Base-by-base conservation (phyloP, 352 stramenopile genomes). In the Stramenopiles sp. region DNA sequence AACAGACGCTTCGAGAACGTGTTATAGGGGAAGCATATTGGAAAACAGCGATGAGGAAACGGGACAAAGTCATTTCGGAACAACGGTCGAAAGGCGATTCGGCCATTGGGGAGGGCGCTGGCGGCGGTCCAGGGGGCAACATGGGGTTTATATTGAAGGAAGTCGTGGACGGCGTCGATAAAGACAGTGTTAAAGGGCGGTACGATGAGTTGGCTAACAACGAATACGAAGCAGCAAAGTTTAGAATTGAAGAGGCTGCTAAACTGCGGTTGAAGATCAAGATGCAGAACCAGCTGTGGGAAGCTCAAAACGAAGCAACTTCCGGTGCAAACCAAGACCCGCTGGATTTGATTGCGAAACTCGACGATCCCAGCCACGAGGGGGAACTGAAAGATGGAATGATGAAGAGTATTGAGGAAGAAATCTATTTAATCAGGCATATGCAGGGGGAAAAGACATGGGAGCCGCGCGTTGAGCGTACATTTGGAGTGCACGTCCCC, bases 201-300 rank as follows among this genome's bases (percentile, higher is more conserved):
- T 63, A 63, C 25, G 43, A 63, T 63, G 43, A 63, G 25, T 25
- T 63, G 12, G 43, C 43, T 18, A 63, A 63, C 25, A 25, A 63
- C 25, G 43, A 63, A 63, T 63, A 63, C 43, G 43, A 63, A 63
- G 43, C 43, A 63, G 43, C 43, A 63, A 63, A 63, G 43, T 63
- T 63, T 25, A 12, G 43, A 18, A 63, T 63, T 63, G 43, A 63
- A 63, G 43, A 63, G 25, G 43, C 43, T 18, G 43, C 43, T 18
- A 63, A 63, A 63, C 25, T 63, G 43, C 43, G 43, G 43, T 63
- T 18, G 12, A 63, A 63, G 25, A 25, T 63, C 12, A 63, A 63
- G 25, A 63, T 63, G 43, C 43, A 63, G 25, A 25, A 63, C 12
- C 43, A 63, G 25, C 43, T 63, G 43, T 63, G 43, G 43, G 12